phyloP scores from a whole-genome alignment of 2,329 filamentous ascomycete genomes.

The Trichoderma sp. region DNA sequence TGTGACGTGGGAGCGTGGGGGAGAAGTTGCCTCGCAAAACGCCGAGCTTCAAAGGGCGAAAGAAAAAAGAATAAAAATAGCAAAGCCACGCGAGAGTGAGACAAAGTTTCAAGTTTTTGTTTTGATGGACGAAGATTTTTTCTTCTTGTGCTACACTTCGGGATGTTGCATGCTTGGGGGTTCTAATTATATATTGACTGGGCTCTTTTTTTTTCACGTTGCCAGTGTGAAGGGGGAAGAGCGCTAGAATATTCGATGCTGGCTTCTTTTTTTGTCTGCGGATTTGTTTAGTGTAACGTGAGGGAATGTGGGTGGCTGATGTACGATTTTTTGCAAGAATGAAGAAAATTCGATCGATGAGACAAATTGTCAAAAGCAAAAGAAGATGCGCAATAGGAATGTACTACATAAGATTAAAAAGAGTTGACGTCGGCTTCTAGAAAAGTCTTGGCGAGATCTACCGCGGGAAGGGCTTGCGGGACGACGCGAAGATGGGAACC shows the following conservation, averaged over 20 bases:
- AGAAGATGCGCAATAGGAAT: neutral
- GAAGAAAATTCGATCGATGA: neutral
- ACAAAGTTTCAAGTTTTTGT: neutral
- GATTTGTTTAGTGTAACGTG: neutral
- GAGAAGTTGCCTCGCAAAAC: neutral
- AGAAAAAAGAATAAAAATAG: neutral
- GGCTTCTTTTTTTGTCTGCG: neutral
- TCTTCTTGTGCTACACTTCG: neutral
- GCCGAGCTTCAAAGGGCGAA: neutral
- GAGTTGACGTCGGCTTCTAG: neutral
- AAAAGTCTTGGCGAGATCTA: neutral
- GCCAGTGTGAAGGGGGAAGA: neutral
- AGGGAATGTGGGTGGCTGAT: neutral
- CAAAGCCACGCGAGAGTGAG: constrained; percentile 11
- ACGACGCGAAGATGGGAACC: neutral
- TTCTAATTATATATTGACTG: neutral
- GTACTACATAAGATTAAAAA: neutral
- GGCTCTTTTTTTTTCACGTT: neutral
- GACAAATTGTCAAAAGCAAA: neutral
- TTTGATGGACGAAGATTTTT: neutral
- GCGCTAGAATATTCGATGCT: neutral
- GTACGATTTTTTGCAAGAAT: neutral
- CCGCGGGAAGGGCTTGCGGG: neutral
- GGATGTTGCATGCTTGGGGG: neutral
- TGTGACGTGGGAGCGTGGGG: neutral